These are phyloP conservation scores for Kickxella alabastrina DNA, from an alignment of 192 early-diverging fungal genomes.

Conservation along the genomic window DNA sequence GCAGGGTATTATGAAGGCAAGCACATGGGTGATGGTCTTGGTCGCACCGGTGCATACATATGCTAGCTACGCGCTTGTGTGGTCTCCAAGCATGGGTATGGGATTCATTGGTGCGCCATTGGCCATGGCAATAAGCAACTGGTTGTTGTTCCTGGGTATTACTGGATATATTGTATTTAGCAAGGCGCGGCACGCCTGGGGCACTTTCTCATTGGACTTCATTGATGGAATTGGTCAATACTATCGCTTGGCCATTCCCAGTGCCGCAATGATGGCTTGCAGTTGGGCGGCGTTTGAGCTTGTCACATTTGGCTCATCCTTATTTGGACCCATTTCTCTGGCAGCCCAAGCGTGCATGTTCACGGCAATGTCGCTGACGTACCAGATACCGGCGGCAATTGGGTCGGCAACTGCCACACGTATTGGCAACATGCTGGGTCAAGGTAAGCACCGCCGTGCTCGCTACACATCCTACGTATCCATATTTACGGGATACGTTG, in stretches of 20 bases:
- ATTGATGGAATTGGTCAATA: slow-evolving; percentile 61
- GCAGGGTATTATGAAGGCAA: slow-evolving; percentile 89
- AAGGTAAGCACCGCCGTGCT: slow-evolving; percentile 55
- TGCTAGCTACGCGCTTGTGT: slow-evolving; percentile 40
- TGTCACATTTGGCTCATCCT: slow-evolving; percentile 67
- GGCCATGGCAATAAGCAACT: slow-evolving; percentile 62
- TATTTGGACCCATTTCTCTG: slow-evolving; percentile 69
- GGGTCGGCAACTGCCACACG: slow-evolving; percentile 74
- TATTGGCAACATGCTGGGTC: slow-evolving; percentile 71
- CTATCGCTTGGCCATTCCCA: slow-evolving; percentile 72
- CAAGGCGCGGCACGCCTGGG: slow-evolving; percentile 64
- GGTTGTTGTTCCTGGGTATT: slow-evolving; percentile 55
- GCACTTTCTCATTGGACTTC: slow-evolving; percentile 67
- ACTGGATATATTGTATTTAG: slow-evolving; percentile 52
- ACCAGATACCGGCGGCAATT: slow-evolving; percentile 66
- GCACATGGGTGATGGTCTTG: slow-evolving; percentile 33
- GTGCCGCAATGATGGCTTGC: slow-evolving; percentile 76
- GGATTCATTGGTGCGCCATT: slow-evolving; percentile 71
- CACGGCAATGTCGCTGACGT: slow-evolving; percentile 67
- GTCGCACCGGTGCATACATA: slow-evolving; percentile 33
- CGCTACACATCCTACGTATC: slow-evolving; percentile 55
- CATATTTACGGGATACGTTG: slow-evolving; percentile 55
- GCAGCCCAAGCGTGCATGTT: slow-evolving; percentile 82
- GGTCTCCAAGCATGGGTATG: slow-evolving; percentile 48
- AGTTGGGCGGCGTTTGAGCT: slow-evolving; percentile 85